Evolutionary conservation across 768 basidiomycete species (phyloP), one percentile per base, ranked within the genome.

Genomic region (Asterophora parasitica): DNA sequence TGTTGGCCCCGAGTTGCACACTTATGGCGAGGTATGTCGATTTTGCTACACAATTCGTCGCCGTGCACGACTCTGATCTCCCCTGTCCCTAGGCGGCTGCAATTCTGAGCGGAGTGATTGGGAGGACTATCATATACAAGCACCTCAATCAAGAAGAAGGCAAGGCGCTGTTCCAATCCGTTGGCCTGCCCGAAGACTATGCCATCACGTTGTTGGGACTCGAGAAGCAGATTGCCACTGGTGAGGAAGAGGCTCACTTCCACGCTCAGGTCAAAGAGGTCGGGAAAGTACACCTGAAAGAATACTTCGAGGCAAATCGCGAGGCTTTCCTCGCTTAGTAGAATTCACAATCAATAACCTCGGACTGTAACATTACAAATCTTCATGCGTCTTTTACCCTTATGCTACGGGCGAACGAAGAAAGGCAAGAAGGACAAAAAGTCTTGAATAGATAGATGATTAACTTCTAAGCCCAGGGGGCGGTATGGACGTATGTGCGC

Each of bases 1-100:
- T 7, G 54, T 70, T 20, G 69, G 70, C 3, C 66, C 68, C 0
- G 62, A 67, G 12, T 31, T 65, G 7, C 55, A 60, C 7, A 54
- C 57, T 6, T 66, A 66, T 30, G 64, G 66, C 46, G 55, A 68
- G 54, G 70, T 67, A 12, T 6, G 46, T 39, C 12, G 32, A 33
- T 11, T 9, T n/a, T n/a, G n/a, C 32, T 10, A 11, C 19, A 17
- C 7, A 30, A 5, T 11, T 10, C 2, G 1, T n/a, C 19, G 4
- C 11, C 17, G 11, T 36, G 11, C 6, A 4, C 19, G 10, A 28
- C 3, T 17, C 16, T 42, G n/a, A 32, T 20, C 33, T 17, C 31
- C 5, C 3, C 23, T 17, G 35, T 1, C 11, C 7, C 30, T 33
- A 68, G 65, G 56, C 59, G 5, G 64, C 63, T 1, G 41, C 32